Evolutionary conservation across 257 asterid species (phyloP).

Genomic region (Mentha longifolia): DNA sequence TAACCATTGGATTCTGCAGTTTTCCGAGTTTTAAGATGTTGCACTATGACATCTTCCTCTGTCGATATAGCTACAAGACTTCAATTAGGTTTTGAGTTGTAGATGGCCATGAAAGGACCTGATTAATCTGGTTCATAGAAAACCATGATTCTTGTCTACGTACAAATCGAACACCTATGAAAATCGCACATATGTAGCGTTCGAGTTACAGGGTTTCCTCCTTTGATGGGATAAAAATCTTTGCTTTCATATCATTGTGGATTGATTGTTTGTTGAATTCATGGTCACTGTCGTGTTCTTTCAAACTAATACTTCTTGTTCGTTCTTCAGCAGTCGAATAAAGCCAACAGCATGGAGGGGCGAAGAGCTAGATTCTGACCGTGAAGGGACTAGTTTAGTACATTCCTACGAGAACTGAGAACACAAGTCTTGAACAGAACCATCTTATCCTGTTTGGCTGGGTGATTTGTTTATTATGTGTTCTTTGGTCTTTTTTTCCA

Average conservation of each 20-base stretch:
- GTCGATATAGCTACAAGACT: background rate
- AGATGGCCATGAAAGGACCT: background rate
- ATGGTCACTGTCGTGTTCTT: too few species aligned
- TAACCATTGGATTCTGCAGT: background rate
- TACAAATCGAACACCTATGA: too few species aligned
- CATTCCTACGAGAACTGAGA: too few species aligned
- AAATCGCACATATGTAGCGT: too few species aligned
- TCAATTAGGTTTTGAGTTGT: background rate
- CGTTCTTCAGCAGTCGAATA: background rate
- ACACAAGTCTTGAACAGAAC: background rate
- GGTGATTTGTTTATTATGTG: background rate
- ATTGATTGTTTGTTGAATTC: too few species aligned
- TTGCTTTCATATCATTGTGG: too few species aligned
- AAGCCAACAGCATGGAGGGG: background rate
- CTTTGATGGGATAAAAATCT: too few species aligned
- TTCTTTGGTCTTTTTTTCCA: background rate
- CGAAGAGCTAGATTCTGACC: background rate
- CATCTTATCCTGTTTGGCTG: background rate
- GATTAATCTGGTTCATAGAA: background rate
- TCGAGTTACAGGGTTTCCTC: too few species aligned
- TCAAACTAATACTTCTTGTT: too few species aligned
- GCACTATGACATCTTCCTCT: background rate
- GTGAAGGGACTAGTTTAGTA: background rate
- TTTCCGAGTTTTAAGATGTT: background rate
- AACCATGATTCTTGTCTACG: background rate